Percentiles rank a stretch among this genome's conserved stretches.
These are phyloP conservation scores for Eragrostis curvula DNA, from an alignment of 176 grass and related monocot species.

Conservation along the genomic window DNA sequence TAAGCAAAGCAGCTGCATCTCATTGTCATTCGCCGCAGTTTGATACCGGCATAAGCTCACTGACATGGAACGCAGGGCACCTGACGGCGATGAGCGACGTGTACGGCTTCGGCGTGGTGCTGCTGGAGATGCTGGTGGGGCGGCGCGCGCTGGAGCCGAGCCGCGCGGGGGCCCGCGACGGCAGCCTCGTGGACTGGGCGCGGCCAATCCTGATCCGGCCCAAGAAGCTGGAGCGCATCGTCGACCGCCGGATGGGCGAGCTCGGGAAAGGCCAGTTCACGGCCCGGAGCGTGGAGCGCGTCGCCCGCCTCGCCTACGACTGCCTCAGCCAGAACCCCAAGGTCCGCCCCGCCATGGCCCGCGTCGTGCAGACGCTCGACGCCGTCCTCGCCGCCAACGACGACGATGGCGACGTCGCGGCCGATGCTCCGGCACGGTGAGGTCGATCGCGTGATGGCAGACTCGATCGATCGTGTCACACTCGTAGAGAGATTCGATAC, in stretches of 20 bases:
- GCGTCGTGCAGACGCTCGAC: conserved; percentile 63
- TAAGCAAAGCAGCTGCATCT: not conserved
- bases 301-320: conserved; percentile 70
- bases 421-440: not conserved
- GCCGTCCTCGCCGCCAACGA: conserved; percentile 39
- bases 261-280: conserved; percentile 13
- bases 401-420: not conserved
- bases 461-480: too few relatives aligned
- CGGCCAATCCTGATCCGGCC: conserved; percentile 68
- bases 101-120: conserved; percentile 84
- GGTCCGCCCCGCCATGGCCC: conserved; percentile 61
- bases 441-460: too few relatives aligned
- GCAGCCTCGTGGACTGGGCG: conserved; percentile 84
- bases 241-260: conserved; percentile 58
- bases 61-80: conserved; percentile 76
- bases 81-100: conserved; percentile 88
- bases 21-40: too few relatives aligned
- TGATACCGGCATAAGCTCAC: too few relatives aligned
- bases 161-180: conserved; percentile 37
- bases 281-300: conserved; percentile 33
- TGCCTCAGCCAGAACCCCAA: conserved; percentile 87
- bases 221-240: conserved; percentile 60
- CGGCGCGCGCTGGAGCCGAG: conserved; percentile 63
- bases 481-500: not conserved
- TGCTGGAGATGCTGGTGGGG: conserved; percentile 81